Base-by-base conservation (phyloP, 1,284 basidiomycete genomes). In the Malassezia japonica region DNA sequence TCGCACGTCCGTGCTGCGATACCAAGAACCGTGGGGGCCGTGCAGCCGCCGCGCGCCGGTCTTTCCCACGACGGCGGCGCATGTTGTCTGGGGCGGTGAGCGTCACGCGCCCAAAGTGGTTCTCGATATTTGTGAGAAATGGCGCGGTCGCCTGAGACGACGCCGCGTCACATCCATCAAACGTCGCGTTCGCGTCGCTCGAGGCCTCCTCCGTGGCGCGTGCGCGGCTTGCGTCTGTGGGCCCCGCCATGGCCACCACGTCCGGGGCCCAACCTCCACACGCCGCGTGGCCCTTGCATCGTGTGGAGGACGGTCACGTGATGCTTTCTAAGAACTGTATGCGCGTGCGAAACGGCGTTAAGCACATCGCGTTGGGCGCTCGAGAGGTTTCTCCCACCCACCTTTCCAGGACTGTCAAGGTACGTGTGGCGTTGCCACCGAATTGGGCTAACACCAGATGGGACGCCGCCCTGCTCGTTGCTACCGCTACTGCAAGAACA, bases 401-500 rank as follows among this genome's bases (percentile, higher is more conserved):
- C 31, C 16, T 25, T 31, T 23, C 20, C 18, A 43, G 28, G 13
- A 44, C 28, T 7, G 28, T 23, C n/a, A 25, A 34, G 20, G 31
- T 33, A 44, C 20, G 42, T 44, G 37, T 24, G 24, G 16, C 28
- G 28, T 31, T 21, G 33, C 33, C 33, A 16, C 31, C 16, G 23
- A 31, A 2, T 21, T 10, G 18, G 7, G 21, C 37, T 41, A 20
- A 37, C 45, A 50, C 37, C 15, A 48, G 32, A 54, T 54, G 51
- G 51, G 51, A 54, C 51, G 51, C 29, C 51, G 51, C 20, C 51
- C 45, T 46, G 45, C 21, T 32, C 65, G 68, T 51, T 71, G 68
- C 63, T 71, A 71, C 61, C 59, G 68, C 15, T 69, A 71, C 68
- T 71, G 68, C 64, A 71, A 71, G 68, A 71, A 71, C 67, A 71